Percentiles rank a stretch among this genome's conserved stretches.
phyloP scores from a whole-genome alignment of 805 yeast species.

The Diddensiella santjacobensis region DNA sequence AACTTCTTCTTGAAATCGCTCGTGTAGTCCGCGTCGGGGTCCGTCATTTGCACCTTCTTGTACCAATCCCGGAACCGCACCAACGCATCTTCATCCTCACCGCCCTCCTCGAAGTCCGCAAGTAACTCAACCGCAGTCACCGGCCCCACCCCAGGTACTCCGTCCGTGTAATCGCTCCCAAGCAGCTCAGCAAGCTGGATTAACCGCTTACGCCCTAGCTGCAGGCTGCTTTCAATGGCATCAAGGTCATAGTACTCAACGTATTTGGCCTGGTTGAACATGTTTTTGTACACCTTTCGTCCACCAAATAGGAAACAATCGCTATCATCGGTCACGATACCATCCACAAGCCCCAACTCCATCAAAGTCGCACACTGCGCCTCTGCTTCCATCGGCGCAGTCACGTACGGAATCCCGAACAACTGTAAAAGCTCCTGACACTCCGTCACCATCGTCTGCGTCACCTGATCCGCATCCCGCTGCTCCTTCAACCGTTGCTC shows the following conservation, averaged over 20 bases:
- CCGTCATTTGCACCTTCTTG: conserved; percentile 42
- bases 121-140: conserved; percentile 86
- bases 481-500: conserved; percentile 62
- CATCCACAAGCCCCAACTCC: conserved; percentile 75
- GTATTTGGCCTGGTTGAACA: conserved; percentile 89
- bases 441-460: conserved; percentile 78
- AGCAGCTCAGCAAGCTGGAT: conserved; percentile 78
- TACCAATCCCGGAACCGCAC: conserved; percentile 52
- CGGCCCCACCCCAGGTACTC: conserved; percentile 90
- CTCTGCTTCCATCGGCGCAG: conserved; percentile 99
- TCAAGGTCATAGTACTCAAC: conserved; percentile 75
- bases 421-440: conserved; percentile 82
- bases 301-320: conserved; percentile 96
- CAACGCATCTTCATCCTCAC: conserved; percentile 46
- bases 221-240: conserved; percentile 59
- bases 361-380: conserved; percentile 91
- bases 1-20: conserved; percentile 52
- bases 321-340: conserved; percentile 94
- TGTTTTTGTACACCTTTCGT: conserved; percentile 71
- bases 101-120: conserved; percentile 87
- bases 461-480: conserved; percentile 89
- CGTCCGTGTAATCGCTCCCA: conserved; percentile 95
- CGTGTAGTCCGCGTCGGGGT: conserved; percentile 39
- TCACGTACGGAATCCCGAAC: conserved; percentile 91
- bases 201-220: conserved; percentile 57